Evolutionary conservation across 495 filamentous ascomycete species (phyloP).

Genomic region (Penicillium crystallinum): DNA sequence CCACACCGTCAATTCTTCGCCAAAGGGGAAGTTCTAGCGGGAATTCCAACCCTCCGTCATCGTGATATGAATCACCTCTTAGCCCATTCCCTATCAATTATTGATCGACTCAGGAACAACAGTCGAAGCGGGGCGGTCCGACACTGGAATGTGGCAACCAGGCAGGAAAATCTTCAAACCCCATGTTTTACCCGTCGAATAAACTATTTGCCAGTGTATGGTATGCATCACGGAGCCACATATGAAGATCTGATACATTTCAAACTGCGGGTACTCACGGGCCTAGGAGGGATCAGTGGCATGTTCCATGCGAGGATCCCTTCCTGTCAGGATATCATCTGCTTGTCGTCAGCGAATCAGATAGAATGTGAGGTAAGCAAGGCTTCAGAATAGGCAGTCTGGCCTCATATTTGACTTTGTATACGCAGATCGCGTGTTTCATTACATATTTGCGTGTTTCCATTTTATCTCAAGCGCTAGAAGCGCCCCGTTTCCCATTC

Average conservation of each 20-base stretch:
- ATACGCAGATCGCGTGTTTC: too few relatives aligned
- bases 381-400: background rate
- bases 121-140: slow-evolving; percentile 11
- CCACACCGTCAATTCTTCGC: background rate
- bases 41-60: background rate
- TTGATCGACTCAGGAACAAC: slow-evolving; percentile 6
- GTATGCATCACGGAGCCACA: slow-evolving; percentile 1
- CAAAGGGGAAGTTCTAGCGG: background rate
- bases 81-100: slow-evolving; percentile 6
- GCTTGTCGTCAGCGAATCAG: background rate
- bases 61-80: background rate
- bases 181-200: background rate
- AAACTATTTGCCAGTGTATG: slow-evolving; percentile 1
- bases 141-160: slow-evolving; percentile 14
- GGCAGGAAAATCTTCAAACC: background rate
- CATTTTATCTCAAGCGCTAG: too few relatives aligned
- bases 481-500: too few relatives aligned
- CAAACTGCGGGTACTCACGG: slow-evolving; percentile 2
- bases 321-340: background rate
- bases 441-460: too few relatives aligned
- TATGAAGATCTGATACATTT: background rate
- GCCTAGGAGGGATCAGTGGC: background rate
- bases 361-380: too few relatives aligned
- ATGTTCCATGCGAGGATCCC: slow-evolving; percentile 9
- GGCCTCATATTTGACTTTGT: too few relatives aligned